Evolutionary conservation across 1,139 yeast species (phyloP), one percentile per base, ranked within the genome.

Genomic region (Kluyveromyces sp.): DNA sequence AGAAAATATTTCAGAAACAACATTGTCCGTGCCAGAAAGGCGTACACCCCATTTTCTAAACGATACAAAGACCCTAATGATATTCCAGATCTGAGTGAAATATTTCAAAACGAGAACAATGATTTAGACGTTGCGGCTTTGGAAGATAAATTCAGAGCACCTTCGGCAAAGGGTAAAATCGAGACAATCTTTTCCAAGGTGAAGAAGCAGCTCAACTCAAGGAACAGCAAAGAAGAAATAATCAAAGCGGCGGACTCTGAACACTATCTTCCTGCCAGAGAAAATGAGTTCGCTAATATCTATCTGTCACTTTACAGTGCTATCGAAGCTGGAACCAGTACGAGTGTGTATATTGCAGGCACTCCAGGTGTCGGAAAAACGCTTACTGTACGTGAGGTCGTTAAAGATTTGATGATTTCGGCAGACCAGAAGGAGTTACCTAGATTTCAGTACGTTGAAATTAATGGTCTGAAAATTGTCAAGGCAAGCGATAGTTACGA

Each of bases 331-430:
- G 77, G 77, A 37, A 75, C 83, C 1, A 97, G 98, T 0, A 77
- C 92, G 16, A 86, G 96, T 55, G 67, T 92, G 4, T 92, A 89
- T 57, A 80, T 92, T 4, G 86, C 96, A 63, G 99, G 99, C 1
- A 88, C 96, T 0, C 98, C 99, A 0, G 99, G 99, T 9, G 89
- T 94, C 3, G 99, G 99, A 12, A 92, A 92, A 61, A 92, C 99
- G 0, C 94, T 95, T 4, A 92, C 97, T 0, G 81, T 92, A 2
- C 68, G 95, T 46, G 95, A 88, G 55, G 97, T 85, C 0, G 74
- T 94, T 36, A 72, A 75, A 22, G 88, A 83, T 54, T 66, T 92
- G 44, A 71, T 68, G 48, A 72, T 66, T 26, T 63, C 73, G 8
- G 68, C 68, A 4, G 58, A 60, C 12, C 68, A 69, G 16, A 75